Conservation (phyloP, 2,329 filamentous ascomycete genomes). For the Ilyonectria robusta region DNA sequence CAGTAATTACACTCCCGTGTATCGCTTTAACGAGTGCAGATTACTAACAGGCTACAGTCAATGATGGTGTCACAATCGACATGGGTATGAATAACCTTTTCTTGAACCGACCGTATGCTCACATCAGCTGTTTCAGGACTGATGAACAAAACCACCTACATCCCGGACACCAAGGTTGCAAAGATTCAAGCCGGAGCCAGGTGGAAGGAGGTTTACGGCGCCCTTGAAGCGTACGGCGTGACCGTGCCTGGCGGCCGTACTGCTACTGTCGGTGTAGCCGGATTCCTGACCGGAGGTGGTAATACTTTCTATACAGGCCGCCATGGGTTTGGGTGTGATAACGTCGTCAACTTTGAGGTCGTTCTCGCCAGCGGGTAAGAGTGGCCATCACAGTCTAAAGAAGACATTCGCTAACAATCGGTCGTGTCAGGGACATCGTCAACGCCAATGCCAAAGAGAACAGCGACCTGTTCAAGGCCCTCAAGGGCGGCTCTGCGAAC, state of each 20-base stretch:
- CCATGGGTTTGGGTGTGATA: conserved; percentile 54
- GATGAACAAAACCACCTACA: conserved; percentile 48
- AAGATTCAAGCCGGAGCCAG: conserved; percentile 55
- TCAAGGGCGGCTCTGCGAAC: conserved; percentile 36
- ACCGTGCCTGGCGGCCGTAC: conserved; percentile 61
- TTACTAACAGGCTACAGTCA: conserved; percentile 12
- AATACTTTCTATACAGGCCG: conserved; percentile 36
- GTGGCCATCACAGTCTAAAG: not conserved
- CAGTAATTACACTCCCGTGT: conserved; percentile 11
- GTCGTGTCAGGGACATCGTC: conserved; percentile 36
- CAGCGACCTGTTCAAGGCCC: conserved; percentile 33
- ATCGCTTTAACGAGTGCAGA: not conserved
- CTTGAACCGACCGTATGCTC: conserved; percentile 1
- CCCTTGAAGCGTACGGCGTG: conserved; percentile 50
- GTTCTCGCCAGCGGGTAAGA: conserved; percentile 56
- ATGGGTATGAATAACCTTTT: conserved; percentile 4
- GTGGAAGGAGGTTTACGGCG: conserved; percentile 54
- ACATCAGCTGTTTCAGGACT: not conserved
- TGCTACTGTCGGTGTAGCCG: conserved; percentile 49
- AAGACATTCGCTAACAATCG: not conserved
- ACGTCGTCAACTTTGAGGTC: conserved; percentile 59
- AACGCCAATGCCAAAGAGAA: conserved; percentile 24
- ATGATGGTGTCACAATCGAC: conserved; percentile 36
- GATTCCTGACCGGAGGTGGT: conserved; percentile 47
- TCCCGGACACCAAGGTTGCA: conserved; percentile 44